A percentile compares a stretch with the other conserved stretches of the same genome.
Conservation (phyloP, 257 asterid species). For the Solanum lycopersicoides region DNA sequence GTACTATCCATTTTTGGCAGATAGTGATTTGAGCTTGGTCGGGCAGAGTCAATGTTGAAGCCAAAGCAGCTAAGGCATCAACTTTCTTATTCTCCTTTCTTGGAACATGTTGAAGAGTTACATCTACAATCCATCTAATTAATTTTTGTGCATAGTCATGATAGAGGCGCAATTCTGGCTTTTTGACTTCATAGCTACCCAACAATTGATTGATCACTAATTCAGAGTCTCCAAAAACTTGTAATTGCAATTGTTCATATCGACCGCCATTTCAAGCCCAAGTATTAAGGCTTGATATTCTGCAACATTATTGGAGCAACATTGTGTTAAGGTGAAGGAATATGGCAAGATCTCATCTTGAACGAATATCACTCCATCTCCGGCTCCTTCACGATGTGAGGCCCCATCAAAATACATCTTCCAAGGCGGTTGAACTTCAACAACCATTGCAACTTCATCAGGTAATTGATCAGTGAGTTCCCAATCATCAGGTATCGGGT, state of each 20-base stretch:
- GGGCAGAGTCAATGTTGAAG: background rate
- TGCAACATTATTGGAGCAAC: background rate
- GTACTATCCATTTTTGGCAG: background rate
- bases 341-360: background rate
- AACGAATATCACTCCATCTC: no score
- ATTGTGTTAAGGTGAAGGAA: background rate
- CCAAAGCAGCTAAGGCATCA: background rate
- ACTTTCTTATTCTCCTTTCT: background rate
- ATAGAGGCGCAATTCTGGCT: background rate
- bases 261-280: background rate
- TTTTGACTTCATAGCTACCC: background rate
- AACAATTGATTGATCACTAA: background rate
- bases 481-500: no score
- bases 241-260: background rate
- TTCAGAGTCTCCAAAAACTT: background rate
- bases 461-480: background rate
- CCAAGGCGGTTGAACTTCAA: background rate
- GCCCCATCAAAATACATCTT: background rate
- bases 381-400: background rate
- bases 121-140: background rate
- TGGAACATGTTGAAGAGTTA: background rate
- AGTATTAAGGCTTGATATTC: background rate
- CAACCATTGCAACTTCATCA: background rate
- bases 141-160: background rate
- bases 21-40: background rate